A percentile compares a stretch with the other conserved stretches of the same genome.
These are phyloP conservation scores for Nigrospora sphaerica DNA, from an alignment of 2,329 filamentous ascomycete genomes.

Conservation along the genomic window DNA sequence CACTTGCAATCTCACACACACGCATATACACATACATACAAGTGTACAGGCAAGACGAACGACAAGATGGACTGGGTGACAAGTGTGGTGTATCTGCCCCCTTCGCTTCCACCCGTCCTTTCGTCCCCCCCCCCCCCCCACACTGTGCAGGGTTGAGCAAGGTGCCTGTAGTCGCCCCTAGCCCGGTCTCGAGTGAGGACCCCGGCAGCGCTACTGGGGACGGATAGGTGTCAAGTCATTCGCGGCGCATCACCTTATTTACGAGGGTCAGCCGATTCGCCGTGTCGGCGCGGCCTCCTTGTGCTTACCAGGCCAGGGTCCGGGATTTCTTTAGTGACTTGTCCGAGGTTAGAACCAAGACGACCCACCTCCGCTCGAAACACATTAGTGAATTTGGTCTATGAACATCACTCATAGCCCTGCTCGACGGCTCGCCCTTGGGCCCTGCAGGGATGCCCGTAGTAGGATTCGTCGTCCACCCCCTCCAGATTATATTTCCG, in stretches of 20 bases:
- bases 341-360: constrained; percentile 4
- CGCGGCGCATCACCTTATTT: background rate
- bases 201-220: background rate
- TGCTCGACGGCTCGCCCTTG: constrained; percentile 27
- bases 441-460: constrained; percentile 27
- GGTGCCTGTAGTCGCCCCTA: no score
- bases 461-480: constrained; percentile 22
- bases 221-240: background rate
- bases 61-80: background rate
- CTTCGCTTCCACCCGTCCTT: background rate
- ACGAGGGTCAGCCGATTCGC: background rate
- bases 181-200: background rate
- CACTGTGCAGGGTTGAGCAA: no score
- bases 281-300: background rate
- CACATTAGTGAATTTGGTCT: constrained; percentile 22
- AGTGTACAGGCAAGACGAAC: background rate
- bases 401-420: constrained; percentile 25
- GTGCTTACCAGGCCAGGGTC: background rate
- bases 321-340: background rate
- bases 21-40: background rate
- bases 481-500: constrained; percentile 42
- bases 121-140: no score
- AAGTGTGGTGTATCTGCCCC: background rate
- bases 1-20: background rate
- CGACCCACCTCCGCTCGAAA: constrained; percentile 23